A percentile compares a stretch with the other conserved stretches of the same genome.
These are phyloP conservation scores for Striga asiatica DNA, from an alignment of 257 asterid genomes.

Conservation along the genomic window DNA sequence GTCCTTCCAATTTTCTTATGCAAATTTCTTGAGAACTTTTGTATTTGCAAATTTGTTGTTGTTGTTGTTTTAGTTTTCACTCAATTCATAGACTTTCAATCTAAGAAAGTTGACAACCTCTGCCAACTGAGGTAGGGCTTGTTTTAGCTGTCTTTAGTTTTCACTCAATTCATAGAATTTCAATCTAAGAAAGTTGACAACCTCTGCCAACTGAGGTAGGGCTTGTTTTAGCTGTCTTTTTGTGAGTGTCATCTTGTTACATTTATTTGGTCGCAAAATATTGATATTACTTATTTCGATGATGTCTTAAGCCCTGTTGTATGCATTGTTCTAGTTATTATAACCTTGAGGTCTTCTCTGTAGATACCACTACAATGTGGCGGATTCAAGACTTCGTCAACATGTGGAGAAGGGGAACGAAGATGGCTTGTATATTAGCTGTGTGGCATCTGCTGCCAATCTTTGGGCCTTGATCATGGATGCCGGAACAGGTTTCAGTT, in stretches of 20 bases:
- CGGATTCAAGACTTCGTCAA: constrained; percentile 68
- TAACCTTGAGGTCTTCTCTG: not conserved
- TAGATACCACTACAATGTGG: constrained; percentile 83
- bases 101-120: not conserved
- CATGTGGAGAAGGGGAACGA: constrained; percentile 92
- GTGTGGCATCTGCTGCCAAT: constrained; percentile 85
- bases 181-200: not conserved
- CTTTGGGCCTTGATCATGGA: constrained; percentile 99
- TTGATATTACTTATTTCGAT: not conserved
- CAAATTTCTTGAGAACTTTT: not conserved
- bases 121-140: not conserved
- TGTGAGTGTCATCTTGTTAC: not conserved
- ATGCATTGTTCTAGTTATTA: not conserved
- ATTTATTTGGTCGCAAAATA: not conserved
- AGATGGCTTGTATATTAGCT: constrained; percentile 87
- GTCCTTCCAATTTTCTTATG: not conserved
- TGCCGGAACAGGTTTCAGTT: constrained; percentile 83
- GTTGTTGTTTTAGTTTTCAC: not conserved
- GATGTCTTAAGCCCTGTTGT: not conserved
- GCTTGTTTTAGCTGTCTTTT: not conserved
- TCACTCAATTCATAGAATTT: not conserved
- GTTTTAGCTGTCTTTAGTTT: not conserved
- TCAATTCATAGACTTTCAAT: not conserved
- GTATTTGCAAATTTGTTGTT: too few relatives aligned
- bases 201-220: not conserved